Evolutionary conservation across 1,139 yeast species (phyloP), one percentile per base, ranked within the genome.

Genomic region (Spathaspora sp.): DNA sequence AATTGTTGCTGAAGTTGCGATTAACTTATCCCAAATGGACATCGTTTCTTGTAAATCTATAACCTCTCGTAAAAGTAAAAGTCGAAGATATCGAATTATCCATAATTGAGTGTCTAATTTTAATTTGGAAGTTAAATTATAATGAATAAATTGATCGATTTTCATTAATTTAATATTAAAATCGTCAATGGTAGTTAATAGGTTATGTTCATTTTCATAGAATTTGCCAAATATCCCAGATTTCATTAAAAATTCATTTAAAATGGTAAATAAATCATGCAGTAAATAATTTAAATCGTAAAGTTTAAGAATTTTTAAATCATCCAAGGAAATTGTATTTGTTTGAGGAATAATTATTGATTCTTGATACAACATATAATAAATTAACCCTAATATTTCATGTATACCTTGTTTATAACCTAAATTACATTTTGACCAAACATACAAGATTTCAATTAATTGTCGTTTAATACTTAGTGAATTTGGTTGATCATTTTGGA

Each of bases 331-430:
- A 36, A 66, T 58, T 1, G 72, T 61, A 44, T 65, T 66, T 7
- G 72, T 60, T 38, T 57, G 63, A 1, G 78, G 72, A 4, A 74
- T 64, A 10, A 46, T 54, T 1, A 67, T 56, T 2, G 74, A 59
- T 59, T 80, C 84, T 8, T 61, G 58, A 50, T 67, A 60, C n/a
- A 82, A 51, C 49, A 74, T 77, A 47, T 80, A 62, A 56, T 75
- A 83, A 1, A 85, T 67, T 47, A 83, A 59, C 1, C 89, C 90
- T 51, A 82, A 67, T 11, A 85, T 68, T 58, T 85, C 91, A 61
- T 85, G 91, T 51, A 80, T 70, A 0, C 91, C 91, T 57, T 85
- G 91, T 54, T 80, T 82, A 59, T 85, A 85, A 1, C 81, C 79
- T n/a, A 74, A 68, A 54, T 81, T 80, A 52, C 75, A 70, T 54